Conservation (phyloP, 768 basidiomycete species). For the Trametes villosa region DNA sequence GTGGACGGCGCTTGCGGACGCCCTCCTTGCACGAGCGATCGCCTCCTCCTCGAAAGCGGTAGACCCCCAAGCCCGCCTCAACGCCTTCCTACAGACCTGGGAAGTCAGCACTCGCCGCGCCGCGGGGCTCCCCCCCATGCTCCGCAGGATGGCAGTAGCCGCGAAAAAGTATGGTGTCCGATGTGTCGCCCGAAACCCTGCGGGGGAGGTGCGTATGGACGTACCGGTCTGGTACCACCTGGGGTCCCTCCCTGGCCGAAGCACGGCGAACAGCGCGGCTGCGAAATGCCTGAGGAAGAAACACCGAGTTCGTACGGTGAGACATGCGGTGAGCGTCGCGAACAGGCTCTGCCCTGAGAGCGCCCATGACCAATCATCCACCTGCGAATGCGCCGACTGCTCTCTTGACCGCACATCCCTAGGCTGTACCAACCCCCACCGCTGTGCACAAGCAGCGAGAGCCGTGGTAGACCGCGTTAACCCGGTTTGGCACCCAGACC, state of each 20-base stretch:
- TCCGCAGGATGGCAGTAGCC: background rate
- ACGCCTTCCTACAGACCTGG: background rate
- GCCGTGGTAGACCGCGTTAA: background rate
- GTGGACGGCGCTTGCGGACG: conserved; percentile 20
- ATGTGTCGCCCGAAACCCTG: background rate
- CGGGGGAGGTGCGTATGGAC: background rate
- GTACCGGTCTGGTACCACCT: background rate
- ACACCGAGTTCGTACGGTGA: background rate
- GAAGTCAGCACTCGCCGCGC: background rate
- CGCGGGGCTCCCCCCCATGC: background rate
- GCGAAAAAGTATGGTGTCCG: background rate
- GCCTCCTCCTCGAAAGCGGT: background rate
- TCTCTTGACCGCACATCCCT: background rate
- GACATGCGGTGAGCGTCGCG: background rate
- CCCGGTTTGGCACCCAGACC: background rate
- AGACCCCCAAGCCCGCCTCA: background rate
- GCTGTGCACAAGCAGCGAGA: background rate
- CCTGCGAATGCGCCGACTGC: background rate
- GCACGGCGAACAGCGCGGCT: no score
- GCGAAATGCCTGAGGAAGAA: background rate
- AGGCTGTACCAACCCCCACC: background rate
- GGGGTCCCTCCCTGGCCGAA: background rate
- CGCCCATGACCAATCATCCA: background rate
- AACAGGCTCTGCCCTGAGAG: background rate
- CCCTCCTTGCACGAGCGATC: background rate